A percentile compares a stretch with the other conserved stretches of the same genome.
Conservation (phyloP, 352 stramenopile species). For the Phytophthora europaea region DNA sequence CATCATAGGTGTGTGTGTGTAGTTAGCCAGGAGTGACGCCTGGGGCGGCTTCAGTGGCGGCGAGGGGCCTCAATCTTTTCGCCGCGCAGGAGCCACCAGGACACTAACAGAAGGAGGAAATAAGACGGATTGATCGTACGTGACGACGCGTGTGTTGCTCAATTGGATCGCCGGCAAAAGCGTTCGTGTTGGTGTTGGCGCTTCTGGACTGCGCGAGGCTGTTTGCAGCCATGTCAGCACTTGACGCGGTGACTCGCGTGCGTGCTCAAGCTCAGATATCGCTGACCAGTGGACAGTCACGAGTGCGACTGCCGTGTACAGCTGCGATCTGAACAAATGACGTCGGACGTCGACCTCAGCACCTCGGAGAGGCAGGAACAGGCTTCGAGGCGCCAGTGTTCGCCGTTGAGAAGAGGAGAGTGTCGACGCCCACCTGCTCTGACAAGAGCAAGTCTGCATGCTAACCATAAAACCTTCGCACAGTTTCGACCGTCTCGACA, state of each 20-base stretch:
- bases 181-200: constrained; percentile 20
- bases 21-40: constrained; percentile 27
- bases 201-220: not conserved
- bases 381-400: constrained; percentile 17
- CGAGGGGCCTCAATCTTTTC: constrained; percentile 30
- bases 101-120: constrained; percentile 35
- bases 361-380: constrained; percentile 1
- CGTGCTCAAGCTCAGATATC: constrained; percentile 21
- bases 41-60: constrained; percentile 28
- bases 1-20: constrained; percentile 30
- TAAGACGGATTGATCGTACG: constrained; percentile 30
- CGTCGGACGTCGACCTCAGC: not conserved
- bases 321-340: constrained; percentile 29
- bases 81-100: constrained; percentile 24
- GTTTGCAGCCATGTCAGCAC: constrained; percentile 10
- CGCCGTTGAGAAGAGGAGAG: constrained; percentile 9
- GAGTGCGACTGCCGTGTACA: constrained; percentile 5
- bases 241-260: constrained; percentile 11
- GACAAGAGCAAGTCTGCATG: not conserved
- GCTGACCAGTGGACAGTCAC: constrained; percentile 34
- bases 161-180: constrained; percentile 8
- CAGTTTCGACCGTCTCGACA: constrained; percentile 23
- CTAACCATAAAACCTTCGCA: constrained; percentile 1
- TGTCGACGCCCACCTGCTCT: constrained; percentile 2
- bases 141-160: constrained; percentile 8